Conservation (phyloP, 2,329 filamentous ascomycete species). For the Tolypocladium guangdongense region DNA sequence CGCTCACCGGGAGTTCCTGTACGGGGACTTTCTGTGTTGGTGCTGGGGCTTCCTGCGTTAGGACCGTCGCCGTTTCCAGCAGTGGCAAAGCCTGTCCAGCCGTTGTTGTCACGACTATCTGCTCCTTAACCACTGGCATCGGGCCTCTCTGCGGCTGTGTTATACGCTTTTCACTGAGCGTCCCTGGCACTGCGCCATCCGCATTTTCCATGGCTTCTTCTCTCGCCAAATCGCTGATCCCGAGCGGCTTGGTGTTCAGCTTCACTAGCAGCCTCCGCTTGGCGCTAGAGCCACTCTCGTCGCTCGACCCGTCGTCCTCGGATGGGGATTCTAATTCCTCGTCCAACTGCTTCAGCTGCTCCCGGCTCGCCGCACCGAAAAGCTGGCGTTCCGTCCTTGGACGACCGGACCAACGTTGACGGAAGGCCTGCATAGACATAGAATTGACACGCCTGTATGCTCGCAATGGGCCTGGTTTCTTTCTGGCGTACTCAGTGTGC, state of each 20-base stretch:
- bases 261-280: background rate
- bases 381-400: background rate
- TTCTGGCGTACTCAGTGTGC: background rate
- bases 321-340: background rate
- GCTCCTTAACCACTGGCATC: background rate
- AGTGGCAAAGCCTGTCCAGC: background rate
- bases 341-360: background rate
- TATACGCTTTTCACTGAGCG: background rate
- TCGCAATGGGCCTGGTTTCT: background rate
- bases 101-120: background rate
- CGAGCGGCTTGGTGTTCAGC: background rate
- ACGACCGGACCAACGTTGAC: background rate
- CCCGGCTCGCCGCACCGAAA: background rate
- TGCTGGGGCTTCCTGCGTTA: background rate
- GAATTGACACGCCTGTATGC: background rate
- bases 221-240: background rate
- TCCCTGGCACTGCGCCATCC: background rate
- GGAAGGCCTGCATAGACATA: no score
- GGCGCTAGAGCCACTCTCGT: background rate
- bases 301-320: background rate
- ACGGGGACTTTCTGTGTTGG: no score
- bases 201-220: no score
- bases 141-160: background rate
- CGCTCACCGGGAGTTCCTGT: background rate
- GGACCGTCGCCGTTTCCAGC: background rate